Percentiles rank a stretch among this genome's conserved stretches.
These are phyloP conservation scores for Chrysanthemum makinoi DNA, from an alignment of 129 eudicot genomes.

Conservation along the genomic window DNA sequence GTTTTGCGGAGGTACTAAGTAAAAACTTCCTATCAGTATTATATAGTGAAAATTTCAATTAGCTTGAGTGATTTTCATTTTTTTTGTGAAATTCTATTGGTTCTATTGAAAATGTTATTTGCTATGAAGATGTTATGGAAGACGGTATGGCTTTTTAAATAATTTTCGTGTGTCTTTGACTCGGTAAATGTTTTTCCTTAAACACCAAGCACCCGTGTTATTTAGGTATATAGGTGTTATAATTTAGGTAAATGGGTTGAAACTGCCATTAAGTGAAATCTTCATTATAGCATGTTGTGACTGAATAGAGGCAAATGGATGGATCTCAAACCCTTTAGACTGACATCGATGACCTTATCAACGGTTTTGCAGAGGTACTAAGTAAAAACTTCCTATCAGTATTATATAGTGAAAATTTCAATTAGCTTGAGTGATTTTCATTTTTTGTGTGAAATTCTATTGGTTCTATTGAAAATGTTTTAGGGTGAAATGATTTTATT, in stretches of 20 bases:
- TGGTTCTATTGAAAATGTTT: background rate
- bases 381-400: background rate
- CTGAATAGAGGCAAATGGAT: no score
- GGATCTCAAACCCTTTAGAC: slow-evolving; percentile 64
- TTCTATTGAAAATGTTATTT: slow-evolving; percentile 18
- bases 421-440: background rate
- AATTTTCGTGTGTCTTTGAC: slow-evolving; percentile 65
- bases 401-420: background rate
- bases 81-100: background rate
- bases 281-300: no score
- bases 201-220: no score
- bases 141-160: slow-evolving; percentile 55
- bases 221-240: no score
- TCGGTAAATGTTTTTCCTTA: no score
- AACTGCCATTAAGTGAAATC: no score
- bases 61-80: background rate
- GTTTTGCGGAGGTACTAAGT: slow-evolving; percentile 54
- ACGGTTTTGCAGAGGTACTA: slow-evolving; percentile 61
- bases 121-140: slow-evolving; percentile 45
- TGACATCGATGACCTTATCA: slow-evolving; percentile 78
- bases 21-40: background rate
- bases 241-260: no score
- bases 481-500: slow-evolving; percentile 48
- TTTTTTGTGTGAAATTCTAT: background rate
- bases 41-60: background rate